Percentiles rank a stretch among this genome's conserved stretches.
phyloP scores from a whole-genome alignment of 495 filamentous ascomycete species.

The Neurospora sp. region DNA sequence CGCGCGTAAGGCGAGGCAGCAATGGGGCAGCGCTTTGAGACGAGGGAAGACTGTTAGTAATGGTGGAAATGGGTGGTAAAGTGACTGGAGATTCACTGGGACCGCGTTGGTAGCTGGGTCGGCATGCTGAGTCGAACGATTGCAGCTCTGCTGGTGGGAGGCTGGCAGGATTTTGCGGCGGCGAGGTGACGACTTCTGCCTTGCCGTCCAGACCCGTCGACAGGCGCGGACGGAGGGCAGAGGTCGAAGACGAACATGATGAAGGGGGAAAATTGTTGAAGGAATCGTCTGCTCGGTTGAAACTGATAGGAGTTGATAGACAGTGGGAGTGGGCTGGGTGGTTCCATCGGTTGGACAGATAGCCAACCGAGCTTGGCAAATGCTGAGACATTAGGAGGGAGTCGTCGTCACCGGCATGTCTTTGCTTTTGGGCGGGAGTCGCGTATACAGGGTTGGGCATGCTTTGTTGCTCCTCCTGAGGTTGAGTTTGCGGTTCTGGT shows the following conservation, averaged over 20 bases:
- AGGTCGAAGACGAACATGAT: slow-evolving; percentile 20
- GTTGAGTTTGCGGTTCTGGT: not conserved
- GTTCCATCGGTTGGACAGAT: slow-evolving; percentile 32
- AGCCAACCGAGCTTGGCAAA: slow-evolving; percentile 25
- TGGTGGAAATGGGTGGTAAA: slow-evolving; percentile 40
- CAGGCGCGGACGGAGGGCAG: slow-evolving; percentile 51
- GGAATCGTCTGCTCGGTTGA: slow-evolving; percentile 25
- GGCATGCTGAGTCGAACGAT: slow-evolving; percentile 43
- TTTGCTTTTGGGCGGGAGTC: slow-evolving; percentile 6
- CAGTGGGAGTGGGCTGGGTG: slow-evolving; percentile 21
- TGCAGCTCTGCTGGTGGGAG: slow-evolving; percentile 20
- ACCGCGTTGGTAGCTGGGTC: slow-evolving; percentile 42
- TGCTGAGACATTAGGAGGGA: slow-evolving; percentile 14
- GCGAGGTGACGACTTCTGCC: slow-evolving; percentile 63
- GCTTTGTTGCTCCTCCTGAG: not conserved
- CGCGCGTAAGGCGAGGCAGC: slow-evolving; percentile 39
- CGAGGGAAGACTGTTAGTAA: slow-evolving; percentile 47
- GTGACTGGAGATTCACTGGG: slow-evolving; percentile 42
- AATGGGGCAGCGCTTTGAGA: slow-evolving; percentile 34
- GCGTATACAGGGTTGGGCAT: not conserved
- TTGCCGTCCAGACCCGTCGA: slow-evolving; percentile 62
- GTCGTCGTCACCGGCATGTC: not conserved
- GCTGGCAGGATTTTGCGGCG: slow-evolving; percentile 29
- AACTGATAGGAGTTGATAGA: slow-evolving; percentile 24
- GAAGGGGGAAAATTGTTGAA: slow-evolving; percentile 30